Percentiles rank a stretch among this genome's conserved stretches.
Evolutionary conservation across 164 flowering plant genomes (phyloP).

Genomic region (Echeveria elegans): DNA sequence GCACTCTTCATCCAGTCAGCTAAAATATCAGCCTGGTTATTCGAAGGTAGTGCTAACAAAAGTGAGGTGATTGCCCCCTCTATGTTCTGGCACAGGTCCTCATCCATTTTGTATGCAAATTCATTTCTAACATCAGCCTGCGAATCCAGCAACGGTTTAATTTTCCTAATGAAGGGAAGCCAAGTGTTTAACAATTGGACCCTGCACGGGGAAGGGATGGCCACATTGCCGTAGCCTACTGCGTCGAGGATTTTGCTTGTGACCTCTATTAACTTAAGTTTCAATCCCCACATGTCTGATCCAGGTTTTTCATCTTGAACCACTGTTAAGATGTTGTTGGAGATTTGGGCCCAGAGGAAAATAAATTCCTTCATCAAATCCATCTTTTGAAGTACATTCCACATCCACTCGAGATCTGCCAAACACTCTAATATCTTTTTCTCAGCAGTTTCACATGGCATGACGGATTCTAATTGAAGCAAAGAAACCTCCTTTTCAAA

Average conservation of each 20-base stretch:
- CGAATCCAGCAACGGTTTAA: constrained; percentile 47
- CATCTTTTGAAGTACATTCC: constrained; percentile 62
- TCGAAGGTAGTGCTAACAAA: constrained; percentile 64
- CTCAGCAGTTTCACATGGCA: constrained; percentile 21
- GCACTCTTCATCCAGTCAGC: constrained; percentile 62
- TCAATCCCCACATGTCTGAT: constrained; percentile 50
- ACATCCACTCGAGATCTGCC: constrained; percentile 69
- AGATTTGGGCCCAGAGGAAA: constrained; percentile 46
- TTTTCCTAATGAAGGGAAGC: constrained; percentile 71
- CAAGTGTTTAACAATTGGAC: constrained; percentile 53
- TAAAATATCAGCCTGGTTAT: constrained; percentile 77
- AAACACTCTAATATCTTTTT: constrained; percentile 30
- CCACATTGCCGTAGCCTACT: constrained; percentile 79
- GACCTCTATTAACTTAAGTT: constrained; percentile 55
- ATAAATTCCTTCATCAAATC: constrained; percentile 75
- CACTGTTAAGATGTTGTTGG: constrained; percentile 28
- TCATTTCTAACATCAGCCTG: constrained; percentile 22
- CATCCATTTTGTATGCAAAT: constrained; percentile 54
- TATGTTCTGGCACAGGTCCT: constrained; percentile 56
- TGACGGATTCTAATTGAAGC: constrained; percentile 26
- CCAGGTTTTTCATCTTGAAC: constrained; percentile 45
- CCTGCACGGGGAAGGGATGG: constrained; percentile 45
- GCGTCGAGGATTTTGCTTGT: constrained; percentile 71
- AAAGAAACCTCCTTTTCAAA: constrained; percentile 36
- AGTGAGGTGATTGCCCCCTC: constrained; percentile 71